Evolutionary conservation across 495 filamentous ascomycete genomes (phyloP).

Genomic region (Aspergillus nidulans): DNA sequence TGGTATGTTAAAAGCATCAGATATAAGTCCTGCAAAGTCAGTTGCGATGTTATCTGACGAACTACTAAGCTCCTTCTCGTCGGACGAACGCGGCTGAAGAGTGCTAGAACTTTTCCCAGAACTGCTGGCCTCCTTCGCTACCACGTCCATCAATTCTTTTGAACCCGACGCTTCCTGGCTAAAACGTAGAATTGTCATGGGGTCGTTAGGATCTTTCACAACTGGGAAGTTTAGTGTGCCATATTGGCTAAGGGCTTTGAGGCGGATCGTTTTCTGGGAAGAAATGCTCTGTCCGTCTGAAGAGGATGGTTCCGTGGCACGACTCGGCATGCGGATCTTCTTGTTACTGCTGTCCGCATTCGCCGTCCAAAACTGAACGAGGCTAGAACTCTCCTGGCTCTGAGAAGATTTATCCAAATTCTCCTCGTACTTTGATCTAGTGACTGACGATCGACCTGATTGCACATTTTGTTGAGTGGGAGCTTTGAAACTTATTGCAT

Average conservation of each 20-base stretch:
- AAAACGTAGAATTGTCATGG: slow-evolving; percentile 58
- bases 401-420: background rate
- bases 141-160: slow-evolving; percentile 31
- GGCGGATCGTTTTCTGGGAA: slow-evolving; percentile 28
- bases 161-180: slow-evolving; percentile 57
- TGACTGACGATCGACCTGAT: slow-evolving; percentile 4
- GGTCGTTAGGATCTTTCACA: slow-evolving; percentile 73
- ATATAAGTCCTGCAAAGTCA: slow-evolving; percentile 21
- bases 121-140: slow-evolving; percentile 12
- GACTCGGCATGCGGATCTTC: background rate
- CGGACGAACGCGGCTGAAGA: slow-evolving; percentile 22
- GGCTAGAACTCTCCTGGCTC: background rate
- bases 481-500: slow-evolving; percentile 12
- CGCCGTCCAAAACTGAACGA: background rate
- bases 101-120: slow-evolving; percentile 10
- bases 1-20: slow-evolving; percentile 29
- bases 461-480: background rate
- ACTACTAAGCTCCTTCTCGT: slow-evolving; percentile 4
- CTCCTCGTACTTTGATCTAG: slow-evolving; percentile 19
- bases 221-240: slow-evolving; percentile 60
- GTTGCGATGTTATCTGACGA: slow-evolving; percentile 20
- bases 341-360: background rate
- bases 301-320: background rate
- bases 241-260: slow-evolving; percentile 23
- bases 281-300: slow-evolving; percentile 19